These are phyloP conservation scores for Fraxinus angustifolia DNA, from an alignment of 305 asterid genomes.

Conservation along the genomic window DNA sequence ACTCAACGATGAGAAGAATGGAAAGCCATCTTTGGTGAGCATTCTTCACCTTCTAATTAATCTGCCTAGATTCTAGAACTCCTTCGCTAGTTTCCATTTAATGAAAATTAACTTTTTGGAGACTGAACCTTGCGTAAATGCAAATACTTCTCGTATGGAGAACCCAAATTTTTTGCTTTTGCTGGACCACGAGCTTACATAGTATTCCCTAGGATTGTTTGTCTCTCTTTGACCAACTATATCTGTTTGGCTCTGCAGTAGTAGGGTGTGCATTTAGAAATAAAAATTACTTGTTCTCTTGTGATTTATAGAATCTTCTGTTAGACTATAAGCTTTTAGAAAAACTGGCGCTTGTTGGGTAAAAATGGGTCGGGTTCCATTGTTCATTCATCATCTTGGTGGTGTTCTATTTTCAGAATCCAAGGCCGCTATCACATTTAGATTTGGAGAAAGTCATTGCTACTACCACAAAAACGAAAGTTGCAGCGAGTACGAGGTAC, in stretches of 20 bases:
- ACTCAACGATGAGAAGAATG: constrained; percentile 65
- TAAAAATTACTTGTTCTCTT: not conserved
- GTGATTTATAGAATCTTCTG: not conserved
- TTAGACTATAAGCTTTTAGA: not conserved
- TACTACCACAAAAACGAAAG: constrained; percentile 52
- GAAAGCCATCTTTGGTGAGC: constrained; percentile 49
- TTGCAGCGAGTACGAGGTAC: constrained; percentile 54
- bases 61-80: not conserved
- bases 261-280: not conserved
- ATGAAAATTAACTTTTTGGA: not conserved
- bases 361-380: not conserved
- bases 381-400: not conserved
- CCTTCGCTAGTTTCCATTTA: not conserved
- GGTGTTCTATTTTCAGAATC: constrained; percentile 38
- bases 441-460: constrained; percentile 62
- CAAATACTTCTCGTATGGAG: not conserved
- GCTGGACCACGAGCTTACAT: not conserved
- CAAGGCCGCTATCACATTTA: constrained; percentile 55
- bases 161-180: not conserved
- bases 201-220: no score
- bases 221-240: not conserved
- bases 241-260: not conserved
- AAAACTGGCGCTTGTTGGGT: not conserved
- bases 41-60: not conserved
- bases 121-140: not conserved